phyloP scores from a whole-genome alignment of 2,329 filamentous ascomycete species.

The Venturia oleaginea region DNA sequence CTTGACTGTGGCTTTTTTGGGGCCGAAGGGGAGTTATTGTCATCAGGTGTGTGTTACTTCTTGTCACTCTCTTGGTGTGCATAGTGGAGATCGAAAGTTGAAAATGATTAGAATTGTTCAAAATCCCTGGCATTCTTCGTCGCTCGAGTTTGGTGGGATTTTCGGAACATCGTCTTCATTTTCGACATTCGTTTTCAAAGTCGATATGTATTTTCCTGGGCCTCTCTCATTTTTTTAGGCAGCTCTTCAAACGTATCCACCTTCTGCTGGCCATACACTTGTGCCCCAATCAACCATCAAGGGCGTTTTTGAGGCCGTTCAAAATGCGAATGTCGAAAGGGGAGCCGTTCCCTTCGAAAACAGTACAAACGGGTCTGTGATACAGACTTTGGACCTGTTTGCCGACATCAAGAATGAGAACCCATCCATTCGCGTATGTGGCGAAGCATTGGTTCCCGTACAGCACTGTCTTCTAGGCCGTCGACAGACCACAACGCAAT shows the following conservation, averaged over 20 bases:
- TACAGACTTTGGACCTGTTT: conserved; percentile 81
- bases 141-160: neutral
- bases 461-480: conserved; percentile 74
- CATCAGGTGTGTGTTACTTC: conserved; percentile 13
- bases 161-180: neutral
- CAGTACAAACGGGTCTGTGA: conserved; percentile 85
- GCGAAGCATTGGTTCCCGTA: conserved; percentile 78
- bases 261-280: conserved; percentile 18
- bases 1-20: conserved; percentile 14
- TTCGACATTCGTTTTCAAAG: neutral
- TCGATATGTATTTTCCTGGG: neutral
- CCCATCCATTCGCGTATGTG: conserved; percentile 61
- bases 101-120: neutral
- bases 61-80: neutral
- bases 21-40: conserved; percentile 13
- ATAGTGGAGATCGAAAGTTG: neutral
- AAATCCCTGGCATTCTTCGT: neutral
- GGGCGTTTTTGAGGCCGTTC: conserved; percentile 74
- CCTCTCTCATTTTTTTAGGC: conserved; percentile 9
- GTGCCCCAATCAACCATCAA: conserved; percentile 38
- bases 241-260: conserved; percentile 13
- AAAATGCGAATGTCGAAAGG: conserved; percentile 52
- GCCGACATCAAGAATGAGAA: conserved; percentile 60
- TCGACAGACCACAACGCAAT: conserved; percentile 4
- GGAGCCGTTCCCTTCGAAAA: conserved; percentile 95